phyloP scores from a whole-genome alignment of 306 rosid species.

The Inga oerstediana region DNA sequence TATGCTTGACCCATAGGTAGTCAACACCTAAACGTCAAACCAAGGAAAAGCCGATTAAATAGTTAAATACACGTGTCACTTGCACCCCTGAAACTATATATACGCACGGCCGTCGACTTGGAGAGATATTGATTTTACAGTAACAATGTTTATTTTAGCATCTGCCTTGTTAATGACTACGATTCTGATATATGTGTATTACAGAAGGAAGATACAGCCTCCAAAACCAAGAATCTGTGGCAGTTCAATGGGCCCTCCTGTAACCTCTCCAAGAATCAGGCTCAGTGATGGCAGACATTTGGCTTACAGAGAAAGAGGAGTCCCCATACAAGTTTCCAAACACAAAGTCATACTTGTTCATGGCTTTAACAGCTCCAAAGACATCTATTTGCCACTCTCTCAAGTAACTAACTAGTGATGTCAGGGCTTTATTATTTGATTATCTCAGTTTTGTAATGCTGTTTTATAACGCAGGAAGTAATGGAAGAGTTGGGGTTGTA shows the following conservation, averaged over 20 bases:
- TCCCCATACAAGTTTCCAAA: conserved; percentile 48
- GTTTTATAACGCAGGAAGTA: conserved; percentile 8
- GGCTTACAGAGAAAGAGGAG: conserved; percentile 61
- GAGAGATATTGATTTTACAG: too few species aligned
- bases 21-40: background rate
- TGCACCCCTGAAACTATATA: background rate
- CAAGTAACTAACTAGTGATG: background rate
- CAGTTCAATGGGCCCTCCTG: conserved; percentile 47
- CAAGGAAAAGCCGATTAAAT: background rate
- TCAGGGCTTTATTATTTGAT: too few species aligned
- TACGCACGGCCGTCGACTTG: background rate
- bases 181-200: conserved; percentile 24
- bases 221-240: conserved; percentile 56
- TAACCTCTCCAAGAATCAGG: conserved; percentile 59
- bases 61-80: too few species aligned
- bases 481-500: conserved; percentile 39
- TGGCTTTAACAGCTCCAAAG: conserved; percentile 65
- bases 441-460: background rate
- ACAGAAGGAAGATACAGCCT: conserved; percentile 25
- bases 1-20: too few species aligned
- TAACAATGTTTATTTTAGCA: conserved; percentile 4
- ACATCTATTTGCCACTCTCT: conserved; percentile 44
- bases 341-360: conserved; percentile 60
- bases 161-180: background rate
- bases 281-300: conserved; percentile 63